Percentiles rank a stretch among this genome's conserved stretches.
Conservation (phyloP, 2,329 filamentous ascomycete genomes). For the Epichloe gansuensis region DNA sequence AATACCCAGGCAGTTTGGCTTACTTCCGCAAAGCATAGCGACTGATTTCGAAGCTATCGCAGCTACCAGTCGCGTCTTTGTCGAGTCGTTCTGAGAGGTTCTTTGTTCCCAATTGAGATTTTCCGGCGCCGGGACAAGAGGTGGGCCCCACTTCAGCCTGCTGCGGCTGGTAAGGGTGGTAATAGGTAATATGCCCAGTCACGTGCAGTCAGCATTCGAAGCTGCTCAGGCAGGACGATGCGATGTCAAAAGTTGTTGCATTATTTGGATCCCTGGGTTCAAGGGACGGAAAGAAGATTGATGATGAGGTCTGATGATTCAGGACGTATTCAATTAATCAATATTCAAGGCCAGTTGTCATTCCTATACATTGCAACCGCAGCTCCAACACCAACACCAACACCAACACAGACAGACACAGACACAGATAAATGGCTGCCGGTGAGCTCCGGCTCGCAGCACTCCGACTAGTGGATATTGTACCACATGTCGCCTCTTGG, state of each 20-base stretch:
- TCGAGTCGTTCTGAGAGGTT: conserved; percentile 2
- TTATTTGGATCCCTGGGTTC: background rate
- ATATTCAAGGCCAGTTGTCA: background rate
- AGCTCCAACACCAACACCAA: background rate
- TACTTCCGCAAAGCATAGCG: conserved; percentile 38
- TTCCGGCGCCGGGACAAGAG: conserved; percentile 7
- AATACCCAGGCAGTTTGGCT: conserved; percentile 8
- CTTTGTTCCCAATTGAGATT: conserved; percentile 11
- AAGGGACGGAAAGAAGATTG: background rate
- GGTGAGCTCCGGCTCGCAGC: background rate
- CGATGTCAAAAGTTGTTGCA: no score
- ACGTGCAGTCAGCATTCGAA: background rate
- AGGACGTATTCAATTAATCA: no score
- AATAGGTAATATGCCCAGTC: background rate
- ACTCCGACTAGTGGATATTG: background rate
- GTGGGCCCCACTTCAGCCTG: background rate
- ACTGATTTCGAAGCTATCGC: conserved; percentile 14
- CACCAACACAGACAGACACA: no score
- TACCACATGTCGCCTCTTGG: background rate
- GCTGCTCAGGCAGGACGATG: background rate
- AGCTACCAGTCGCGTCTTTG: conserved; percentile 10
- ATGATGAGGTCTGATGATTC: no score
- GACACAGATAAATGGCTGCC: background rate
- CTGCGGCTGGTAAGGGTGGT: background rate
- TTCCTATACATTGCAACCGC: no score